A percentile compares a stretch with the other conserved stretches of the same genome.
Evolutionary conservation across 345 rosid genomes (phyloP).

Genomic region (Barbarea vulgaris): DNA sequence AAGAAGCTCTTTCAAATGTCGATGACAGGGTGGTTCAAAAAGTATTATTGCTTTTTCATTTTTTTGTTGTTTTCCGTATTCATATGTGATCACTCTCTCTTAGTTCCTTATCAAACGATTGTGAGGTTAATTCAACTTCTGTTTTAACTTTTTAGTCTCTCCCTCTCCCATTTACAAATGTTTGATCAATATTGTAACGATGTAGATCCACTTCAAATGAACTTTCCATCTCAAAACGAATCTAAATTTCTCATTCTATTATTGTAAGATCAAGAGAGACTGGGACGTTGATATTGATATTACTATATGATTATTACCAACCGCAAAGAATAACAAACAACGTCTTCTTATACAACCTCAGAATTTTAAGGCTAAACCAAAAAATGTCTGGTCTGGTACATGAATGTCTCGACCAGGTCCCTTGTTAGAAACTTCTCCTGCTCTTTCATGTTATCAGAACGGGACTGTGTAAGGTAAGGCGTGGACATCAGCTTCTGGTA

Average conservation of each 20-base stretch:
- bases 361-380: conserved; percentile 18
- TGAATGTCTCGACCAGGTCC: conserved; percentile 27
- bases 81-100: conserved; percentile 13
- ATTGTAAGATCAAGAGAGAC: background rate
- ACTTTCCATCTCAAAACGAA: background rate
- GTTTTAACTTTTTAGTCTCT: background rate
- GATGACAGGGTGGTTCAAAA: background rate
- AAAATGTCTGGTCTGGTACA: conserved; percentile 29
- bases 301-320: conserved; percentile 20
- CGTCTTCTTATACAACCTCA: conserved; percentile 20
- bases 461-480: conserved; percentile 73
- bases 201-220: background rate
- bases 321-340: conserved; percentile 27
- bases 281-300: background rate
- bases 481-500: conserved; percentile 51
- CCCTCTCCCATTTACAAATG: background rate
- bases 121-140: conserved; percentile 16
- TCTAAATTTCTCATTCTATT: background rate
- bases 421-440: conserved; percentile 11
- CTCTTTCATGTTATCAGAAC: conserved; percentile 43
- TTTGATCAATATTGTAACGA: background rate
- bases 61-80: conserved; percentile 16
- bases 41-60: conserved; percentile 26
- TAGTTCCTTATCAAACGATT: conserved; percentile 18
- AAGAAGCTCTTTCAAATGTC: conserved; percentile 23